These are phyloP conservation scores for Rheum nobile DNA, from an alignment of 148 eudicot species.

Conservation along the genomic window DNA sequence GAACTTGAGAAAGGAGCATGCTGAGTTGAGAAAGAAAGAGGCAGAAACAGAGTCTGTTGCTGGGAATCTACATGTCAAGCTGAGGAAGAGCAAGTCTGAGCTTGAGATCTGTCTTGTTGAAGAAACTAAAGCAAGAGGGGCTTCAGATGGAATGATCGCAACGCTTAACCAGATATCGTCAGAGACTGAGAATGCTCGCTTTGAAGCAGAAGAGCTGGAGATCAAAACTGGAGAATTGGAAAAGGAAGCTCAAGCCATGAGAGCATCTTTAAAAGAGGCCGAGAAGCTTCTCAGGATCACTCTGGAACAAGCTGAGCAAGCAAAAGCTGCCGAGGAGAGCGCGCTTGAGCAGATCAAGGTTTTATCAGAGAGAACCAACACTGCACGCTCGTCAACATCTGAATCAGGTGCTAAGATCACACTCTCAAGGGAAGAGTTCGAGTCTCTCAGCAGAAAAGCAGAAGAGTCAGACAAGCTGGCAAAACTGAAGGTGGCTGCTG, in stretches of 20 bases:
- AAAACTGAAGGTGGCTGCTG: constrained; percentile 43
- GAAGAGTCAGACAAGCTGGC: constrained; percentile 43
- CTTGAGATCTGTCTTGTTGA: constrained; percentile 36
- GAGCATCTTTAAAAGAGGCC: constrained; percentile 31
- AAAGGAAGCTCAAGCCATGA: constrained; percentile 39
- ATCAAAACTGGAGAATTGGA: constrained; percentile 43
- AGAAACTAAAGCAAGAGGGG: constrained; percentile 34
- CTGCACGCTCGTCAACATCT: constrained; percentile 58
- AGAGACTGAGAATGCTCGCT: constrained; percentile 32
- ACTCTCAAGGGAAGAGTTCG: constrained; percentile 48
- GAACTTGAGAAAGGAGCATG: constrained; percentile 51
- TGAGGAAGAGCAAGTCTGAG: constrained; percentile 45
- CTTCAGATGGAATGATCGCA: constrained; percentile 40
- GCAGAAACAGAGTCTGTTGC: constrained; percentile 43
- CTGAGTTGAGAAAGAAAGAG: constrained; percentile 53
- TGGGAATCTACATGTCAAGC: constrained; percentile 43
- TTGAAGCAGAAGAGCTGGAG: constrained; percentile 39
- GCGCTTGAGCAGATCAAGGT: constrained; percentile 32
- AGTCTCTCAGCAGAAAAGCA: constrained; percentile 59
- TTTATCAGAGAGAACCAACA: constrained; percentile 37
- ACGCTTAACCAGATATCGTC: constrained; percentile 28
- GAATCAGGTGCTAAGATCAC: constrained; percentile 54
- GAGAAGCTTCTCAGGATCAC: constrained; percentile 41
- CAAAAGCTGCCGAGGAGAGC: constrained; percentile 37
- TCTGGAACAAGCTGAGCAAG: constrained; percentile 37